phyloP scores from a whole-genome alignment of 805 yeast species.

The Candida palmyrensis region DNA sequence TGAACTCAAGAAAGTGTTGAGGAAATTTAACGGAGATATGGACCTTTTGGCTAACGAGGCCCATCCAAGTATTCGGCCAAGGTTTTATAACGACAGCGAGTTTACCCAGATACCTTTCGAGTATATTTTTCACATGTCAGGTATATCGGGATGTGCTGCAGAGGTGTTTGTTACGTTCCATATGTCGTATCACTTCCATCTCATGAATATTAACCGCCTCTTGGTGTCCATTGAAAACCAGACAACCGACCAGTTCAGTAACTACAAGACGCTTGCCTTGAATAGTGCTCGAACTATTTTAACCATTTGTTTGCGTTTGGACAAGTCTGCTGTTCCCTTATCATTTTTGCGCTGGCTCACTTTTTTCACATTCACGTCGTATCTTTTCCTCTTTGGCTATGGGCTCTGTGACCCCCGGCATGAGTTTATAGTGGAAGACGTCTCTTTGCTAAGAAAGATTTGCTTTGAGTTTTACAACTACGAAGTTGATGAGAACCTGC shows the following conservation, averaged over 20 bases:
- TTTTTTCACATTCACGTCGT: slow-evolving; percentile 29
- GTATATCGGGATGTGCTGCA: slow-evolving; percentile 1
- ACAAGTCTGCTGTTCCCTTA: slow-evolving; percentile 13
- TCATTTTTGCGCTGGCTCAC: slow-evolving; percentile 28
- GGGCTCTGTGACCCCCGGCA: too few relatives aligned
- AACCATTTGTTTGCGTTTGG: slow-evolving; percentile 17
- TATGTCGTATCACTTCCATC: slow-evolving; percentile 28
- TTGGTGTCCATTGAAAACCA: slow-evolving; percentile 10
- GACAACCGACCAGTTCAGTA: slow-evolving; percentile 15
- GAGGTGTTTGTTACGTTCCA: slow-evolving; percentile 19
- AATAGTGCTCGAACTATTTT: slow-evolving; percentile 36
- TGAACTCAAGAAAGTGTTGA: slow-evolving; percentile 17
- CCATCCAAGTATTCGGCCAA: slow-evolving; percentile 18
- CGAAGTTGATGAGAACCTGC: too few relatives aligned
- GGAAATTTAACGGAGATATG: slow-evolving; percentile 24
- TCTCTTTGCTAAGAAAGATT: slow-evolving; percentile 23
- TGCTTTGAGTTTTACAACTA: too few relatives aligned
- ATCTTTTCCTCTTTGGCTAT: slow-evolving; percentile 21
- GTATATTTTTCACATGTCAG: not conserved
- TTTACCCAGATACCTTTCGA: slow-evolving; percentile 11
- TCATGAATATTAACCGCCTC: slow-evolving; percentile 32
- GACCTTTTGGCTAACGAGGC: slow-evolving; percentile 16
- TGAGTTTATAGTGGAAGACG: slow-evolving; percentile 22
- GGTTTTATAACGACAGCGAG: slow-evolving; percentile 27
- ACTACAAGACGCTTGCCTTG: slow-evolving; percentile 23